These are phyloP conservation scores for Medicago arabica DNA, from an alignment of 306 rosid species.

Conservation along the genomic window DNA sequence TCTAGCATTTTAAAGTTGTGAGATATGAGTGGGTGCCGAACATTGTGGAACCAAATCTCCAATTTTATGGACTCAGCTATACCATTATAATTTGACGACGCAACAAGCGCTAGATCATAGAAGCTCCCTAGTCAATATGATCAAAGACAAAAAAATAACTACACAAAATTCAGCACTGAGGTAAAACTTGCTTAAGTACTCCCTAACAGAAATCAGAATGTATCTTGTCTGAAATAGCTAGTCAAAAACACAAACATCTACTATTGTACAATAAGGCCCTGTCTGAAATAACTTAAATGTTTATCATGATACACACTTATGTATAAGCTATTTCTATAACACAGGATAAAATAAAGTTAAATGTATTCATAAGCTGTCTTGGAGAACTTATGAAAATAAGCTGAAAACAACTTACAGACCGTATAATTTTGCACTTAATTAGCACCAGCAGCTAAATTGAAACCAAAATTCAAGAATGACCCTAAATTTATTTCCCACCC, in stretches of 20 bases:
- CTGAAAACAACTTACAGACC: background rate
- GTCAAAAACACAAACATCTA: slow-evolving; percentile 7
- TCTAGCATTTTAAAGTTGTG: slow-evolving; percentile 7
- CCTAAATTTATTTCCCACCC: background rate
- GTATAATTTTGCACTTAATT: background rate
- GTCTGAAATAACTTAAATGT: background rate
- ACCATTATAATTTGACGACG: background rate
- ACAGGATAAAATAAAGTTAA: too few relatives aligned
- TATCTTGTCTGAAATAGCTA: background rate
- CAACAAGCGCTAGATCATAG: slow-evolving; percentile 1
- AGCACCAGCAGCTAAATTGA: slow-evolving; percentile 5
- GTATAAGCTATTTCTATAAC: background rate
- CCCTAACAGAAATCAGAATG: slow-evolving; percentile 7
- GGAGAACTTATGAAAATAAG: background rate
- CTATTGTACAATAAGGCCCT: background rate
- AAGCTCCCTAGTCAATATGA: slow-evolving; percentile 26
- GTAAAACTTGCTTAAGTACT: background rate
- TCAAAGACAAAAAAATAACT: background rate
- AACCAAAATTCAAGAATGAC: slow-evolving; percentile 1
- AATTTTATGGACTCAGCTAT: slow-evolving; percentile 29
- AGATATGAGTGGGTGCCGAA: background rate
- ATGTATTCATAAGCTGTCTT: background rate
- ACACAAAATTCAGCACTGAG: slow-evolving; percentile 2
- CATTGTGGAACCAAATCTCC: slow-evolving; percentile 17
- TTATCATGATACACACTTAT: background rate